Percentiles rank a stretch among this genome's conserved stretches.
Conservation (phyloP, 1,284 basidiomycete genomes). For the Cutaneotrichosporon cavernicola region DNA sequence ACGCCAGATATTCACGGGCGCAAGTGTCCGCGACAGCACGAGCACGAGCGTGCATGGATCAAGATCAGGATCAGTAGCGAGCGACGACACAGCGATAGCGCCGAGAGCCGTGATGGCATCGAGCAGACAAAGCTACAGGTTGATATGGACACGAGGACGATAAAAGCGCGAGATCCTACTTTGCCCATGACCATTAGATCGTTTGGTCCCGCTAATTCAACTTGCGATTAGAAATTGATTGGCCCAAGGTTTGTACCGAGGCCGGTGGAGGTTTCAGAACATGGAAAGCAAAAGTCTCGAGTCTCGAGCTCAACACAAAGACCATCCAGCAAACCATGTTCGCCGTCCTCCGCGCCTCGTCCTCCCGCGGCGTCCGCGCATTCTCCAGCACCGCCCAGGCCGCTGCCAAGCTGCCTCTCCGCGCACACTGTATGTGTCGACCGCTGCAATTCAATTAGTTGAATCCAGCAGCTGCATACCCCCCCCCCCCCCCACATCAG, state of each 20-base stretch:
- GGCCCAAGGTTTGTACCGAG: neutral
- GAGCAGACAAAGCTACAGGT: neutral
- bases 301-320: neutral
- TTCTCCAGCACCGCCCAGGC: conserved; percentile 30
- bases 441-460: too few species aligned
- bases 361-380: conserved; percentile 24
- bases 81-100: neutral
- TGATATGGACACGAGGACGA: neutral
- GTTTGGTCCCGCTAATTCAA: too few species aligned
- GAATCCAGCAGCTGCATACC: too few species aligned
- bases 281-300: conserved; percentile 1
- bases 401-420: conserved; percentile 33
- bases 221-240: neutral
- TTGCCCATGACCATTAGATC: too few species aligned
- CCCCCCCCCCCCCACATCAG: neutral
- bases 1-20: neutral
- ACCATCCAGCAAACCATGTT: conserved; percentile 20
- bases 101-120: neutral
- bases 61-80: neutral
- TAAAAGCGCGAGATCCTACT: neutral
- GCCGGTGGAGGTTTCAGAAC: neutral
- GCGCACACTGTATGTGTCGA: conserved; percentile 24
- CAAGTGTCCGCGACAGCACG: neutral
- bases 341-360: conserved; percentile 33
- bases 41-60: conserved; percentile 3